Base-by-base conservation (phyloP, 2,329 filamentous ascomycete species). In the Fusarium sp. region DNA sequence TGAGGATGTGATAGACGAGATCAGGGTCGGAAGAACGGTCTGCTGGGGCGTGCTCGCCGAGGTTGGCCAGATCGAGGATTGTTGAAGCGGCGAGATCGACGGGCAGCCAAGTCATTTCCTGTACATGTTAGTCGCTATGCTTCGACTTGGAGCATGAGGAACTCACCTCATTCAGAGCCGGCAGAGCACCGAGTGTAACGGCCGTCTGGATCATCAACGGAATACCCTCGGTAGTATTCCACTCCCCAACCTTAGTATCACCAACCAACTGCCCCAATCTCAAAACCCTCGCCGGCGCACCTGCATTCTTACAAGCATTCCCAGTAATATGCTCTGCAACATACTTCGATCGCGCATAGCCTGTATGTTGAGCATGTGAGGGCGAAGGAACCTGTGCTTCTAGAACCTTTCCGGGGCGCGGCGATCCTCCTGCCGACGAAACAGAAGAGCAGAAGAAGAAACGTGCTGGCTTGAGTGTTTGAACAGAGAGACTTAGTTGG, bases 401-500 rank as follows among this genome's bases (percentile, higher is more conserved):
- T 0, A 78, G 75, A 0, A 85, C 80, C 0, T 76, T 74, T 2
- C 63, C 75, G 0, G 78, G 77, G 0, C 78, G 77, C 0, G 82
- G 80, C 1, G 80, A 80, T 1, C 56, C 72, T 18, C 58, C 72
- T 1, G 74, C 71, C 0, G 80, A 78, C 3, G 78, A 79, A 17
- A 87, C 81, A 2, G 84, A 86, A 0, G 85, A 87, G 70, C 85
- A 87, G 75, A 87, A 87, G 75, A 84, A 84, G 79, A 87, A 86
- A 0, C 56, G 54, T 2, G 75, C 74, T 0, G 70, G 60, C 2
- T 50, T 20, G 1, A 62, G 45, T 0, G 70, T 73, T 0, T 71
- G 27, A 0, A 67, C 65, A 0, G 70, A 30, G 0, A 70, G 45
- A 33, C 82, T 85, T 1, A 87, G 69, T 2, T 78, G 76, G 18